Evolutionary conservation across 2,329 filamentous ascomycete species (phyloP).

Genomic region (Colletotrichum phormii): DNA sequence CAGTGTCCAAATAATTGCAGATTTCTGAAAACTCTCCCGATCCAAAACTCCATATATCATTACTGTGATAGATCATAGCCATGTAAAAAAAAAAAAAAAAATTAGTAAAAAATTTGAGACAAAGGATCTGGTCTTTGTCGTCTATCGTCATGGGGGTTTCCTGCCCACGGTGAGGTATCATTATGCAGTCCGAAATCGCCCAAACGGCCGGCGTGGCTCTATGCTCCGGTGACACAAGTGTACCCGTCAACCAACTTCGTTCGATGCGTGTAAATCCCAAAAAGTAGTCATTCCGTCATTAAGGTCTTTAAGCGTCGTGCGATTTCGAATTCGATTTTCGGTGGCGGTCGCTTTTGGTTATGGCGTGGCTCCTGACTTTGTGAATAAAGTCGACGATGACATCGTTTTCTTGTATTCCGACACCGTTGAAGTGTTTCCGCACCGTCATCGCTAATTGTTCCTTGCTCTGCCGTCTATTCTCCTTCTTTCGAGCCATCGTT

Average conservation of each 20-base stretch:
- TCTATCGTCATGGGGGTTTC: slow-evolving; percentile 17
- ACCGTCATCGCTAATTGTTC: slow-evolving; percentile 79
- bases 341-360: slow-evolving; percentile 34
- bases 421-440: slow-evolving; percentile 85
- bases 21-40: not conserved
- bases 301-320: slow-evolving; percentile 29
- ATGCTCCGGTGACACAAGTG: slow-evolving; percentile 8
- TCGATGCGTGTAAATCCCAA: slow-evolving; percentile 12
- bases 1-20: not conserved
- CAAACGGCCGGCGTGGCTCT: slow-evolving; percentile 21
- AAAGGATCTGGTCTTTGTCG: slow-evolving; percentile 6
- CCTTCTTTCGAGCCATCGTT: slow-evolving; percentile 77
- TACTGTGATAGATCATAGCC: slow-evolving; percentile 24
- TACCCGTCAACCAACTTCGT: slow-evolving; percentile 9
- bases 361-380: slow-evolving; percentile 59
- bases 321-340: slow-evolving; percentile 22
- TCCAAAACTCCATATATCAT: slow-evolving; percentile 31
- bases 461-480: slow-evolving; percentile 75
- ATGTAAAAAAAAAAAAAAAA: not conserved
- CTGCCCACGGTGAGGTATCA: slow-evolving; percentile 34
- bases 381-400: slow-evolving; percentile 84
- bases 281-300: slow-evolving; percentile 5
- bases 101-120: not conserved
- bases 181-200: slow-evolving; percentile 36
- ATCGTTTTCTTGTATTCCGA: slow-evolving; percentile 84